phyloP scores from a whole-genome alignment of 805 yeast genomes.

The Kodamaea sagamina region DNA sequence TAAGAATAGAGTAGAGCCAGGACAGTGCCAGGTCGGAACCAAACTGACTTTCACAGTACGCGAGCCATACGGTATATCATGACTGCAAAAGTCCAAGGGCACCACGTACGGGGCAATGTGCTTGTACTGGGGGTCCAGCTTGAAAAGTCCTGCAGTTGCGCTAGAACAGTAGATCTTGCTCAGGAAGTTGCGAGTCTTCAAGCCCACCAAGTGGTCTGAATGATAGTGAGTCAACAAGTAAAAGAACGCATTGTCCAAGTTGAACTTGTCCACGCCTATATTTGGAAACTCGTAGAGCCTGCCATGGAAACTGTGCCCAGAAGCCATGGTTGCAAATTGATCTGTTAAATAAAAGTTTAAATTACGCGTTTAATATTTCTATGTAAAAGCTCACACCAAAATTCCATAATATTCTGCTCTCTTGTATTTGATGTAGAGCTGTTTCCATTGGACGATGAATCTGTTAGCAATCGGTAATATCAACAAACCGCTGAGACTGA shows the following conservation, averaged over 20 bases:
- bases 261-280: constrained; percentile 41
- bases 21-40: constrained; percentile 58
- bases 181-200: constrained; percentile 40
- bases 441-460: constrained; percentile 89
- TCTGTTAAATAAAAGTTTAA: constrained; percentile 1
- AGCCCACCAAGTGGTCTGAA: constrained; percentile 54
- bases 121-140: constrained; percentile 19
- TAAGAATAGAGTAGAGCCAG: constrained; percentile 59
- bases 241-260: constrained; percentile 21
- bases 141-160: constrained; percentile 35
- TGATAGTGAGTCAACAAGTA: constrained; percentile 54
- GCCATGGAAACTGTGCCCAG: constrained; percentile 34
- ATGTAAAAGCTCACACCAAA: constrained; percentile 49
- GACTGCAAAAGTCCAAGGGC: constrained; percentile 22
- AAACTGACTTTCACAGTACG: constrained; percentile 39
- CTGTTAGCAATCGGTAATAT: constrained; percentile 72
- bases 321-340: not conserved
- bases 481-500: constrained; percentile 77
- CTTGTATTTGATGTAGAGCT: constrained; percentile 50
- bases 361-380: not conserved
- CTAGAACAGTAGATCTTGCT: constrained; percentile 50
- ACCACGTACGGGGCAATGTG: constrained; percentile 22
- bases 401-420: constrained; percentile 79
- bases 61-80: not conserved
- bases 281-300: constrained; percentile 49